Evolutionary conservation across 208 protist genomes (phyloP).

Genomic region (Vickermania spadyakhi): DNA sequence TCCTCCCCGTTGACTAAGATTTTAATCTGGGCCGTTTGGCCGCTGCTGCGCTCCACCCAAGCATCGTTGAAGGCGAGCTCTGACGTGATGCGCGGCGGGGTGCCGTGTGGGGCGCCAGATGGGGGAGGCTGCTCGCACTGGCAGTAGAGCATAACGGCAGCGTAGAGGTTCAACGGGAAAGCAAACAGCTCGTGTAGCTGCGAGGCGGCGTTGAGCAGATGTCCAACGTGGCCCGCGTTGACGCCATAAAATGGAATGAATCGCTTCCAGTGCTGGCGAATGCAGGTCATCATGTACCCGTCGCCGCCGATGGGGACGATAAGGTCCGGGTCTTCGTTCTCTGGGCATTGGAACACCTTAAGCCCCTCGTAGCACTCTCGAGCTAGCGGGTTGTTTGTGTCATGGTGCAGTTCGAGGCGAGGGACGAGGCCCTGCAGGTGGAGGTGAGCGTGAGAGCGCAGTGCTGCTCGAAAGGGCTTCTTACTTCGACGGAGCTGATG

Average conservation of each 20-base stretch:
- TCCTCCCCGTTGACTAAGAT: conserved; percentile 86
- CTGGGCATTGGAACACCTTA: conserved; percentile 45
- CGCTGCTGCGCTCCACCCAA: conserved; percentile 84
- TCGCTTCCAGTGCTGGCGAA: conserved; percentile 82
- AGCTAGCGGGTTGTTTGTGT: conserved; percentile 74
- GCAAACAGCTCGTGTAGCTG: conserved; percentile 78
- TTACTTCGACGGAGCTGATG: background rate
- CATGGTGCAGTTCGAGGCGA: conserved; percentile 78
- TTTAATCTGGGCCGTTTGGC: conserved; percentile 84
- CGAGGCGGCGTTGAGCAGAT: conserved; percentile 77
- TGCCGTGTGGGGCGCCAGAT: conserved; percentile 11
- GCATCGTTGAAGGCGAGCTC: conserved; percentile 90
- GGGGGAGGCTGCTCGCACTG: conserved; percentile 65
- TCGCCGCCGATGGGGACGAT: conserved; percentile 88
- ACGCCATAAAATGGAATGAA: conserved; percentile 89
- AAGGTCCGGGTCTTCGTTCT: conserved; percentile 73
- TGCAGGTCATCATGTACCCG: conserved; percentile 91
- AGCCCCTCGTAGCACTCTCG: conserved; percentile 78
- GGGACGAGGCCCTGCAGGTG: conserved; percentile 69
- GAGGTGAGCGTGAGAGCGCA: conserved; percentile 15
- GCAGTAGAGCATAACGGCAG: conserved; percentile 82
- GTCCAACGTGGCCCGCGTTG: conserved; percentile 84
- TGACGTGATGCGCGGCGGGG: conserved; percentile 19
- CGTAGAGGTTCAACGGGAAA: conserved; percentile 79
- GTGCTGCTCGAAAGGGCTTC: background rate